A percentile compares a stretch with the other conserved stretches of the same genome.
Conservation (phyloP, 306 rosid species). For the Acacia crassicarpa region DNA sequence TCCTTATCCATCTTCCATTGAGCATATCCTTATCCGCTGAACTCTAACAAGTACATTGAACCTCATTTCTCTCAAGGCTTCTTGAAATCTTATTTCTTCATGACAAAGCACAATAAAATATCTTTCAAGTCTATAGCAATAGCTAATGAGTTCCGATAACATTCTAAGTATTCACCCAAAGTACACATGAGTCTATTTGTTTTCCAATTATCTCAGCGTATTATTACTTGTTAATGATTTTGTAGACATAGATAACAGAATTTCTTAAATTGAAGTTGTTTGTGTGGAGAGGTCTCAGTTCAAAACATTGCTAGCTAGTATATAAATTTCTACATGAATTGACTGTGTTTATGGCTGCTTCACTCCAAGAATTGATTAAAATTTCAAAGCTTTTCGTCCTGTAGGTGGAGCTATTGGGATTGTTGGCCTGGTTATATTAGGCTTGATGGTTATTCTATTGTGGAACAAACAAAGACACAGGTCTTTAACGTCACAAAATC, state of each 20-base stretch:
- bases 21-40: too few relatives aligned
- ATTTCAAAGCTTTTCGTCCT: background rate
- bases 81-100: background rate
- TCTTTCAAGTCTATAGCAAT: background rate
- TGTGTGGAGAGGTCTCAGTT: background rate
- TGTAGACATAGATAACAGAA: background rate
- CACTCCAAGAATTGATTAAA: background rate
- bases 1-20: too few relatives aligned
- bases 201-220: background rate
- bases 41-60: background rate
- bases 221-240: conserved; percentile 5
- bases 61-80: background rate
- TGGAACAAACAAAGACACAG: background rate
- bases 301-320: background rate
- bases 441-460: background rate
- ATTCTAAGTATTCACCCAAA: background rate
- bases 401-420: conserved; percentile 23
- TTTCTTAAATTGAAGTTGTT: background rate
- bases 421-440: background rate
- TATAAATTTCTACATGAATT: too few relatives aligned
- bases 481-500: too few relatives aligned
- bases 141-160: background rate
- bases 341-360: background rate
- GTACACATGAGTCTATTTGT: background rate
- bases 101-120: background rate